Evolutionary conservation across 2,329 filamentous ascomycete genomes (phyloP).

Genomic region (Stachybotrys elegans): DNA sequence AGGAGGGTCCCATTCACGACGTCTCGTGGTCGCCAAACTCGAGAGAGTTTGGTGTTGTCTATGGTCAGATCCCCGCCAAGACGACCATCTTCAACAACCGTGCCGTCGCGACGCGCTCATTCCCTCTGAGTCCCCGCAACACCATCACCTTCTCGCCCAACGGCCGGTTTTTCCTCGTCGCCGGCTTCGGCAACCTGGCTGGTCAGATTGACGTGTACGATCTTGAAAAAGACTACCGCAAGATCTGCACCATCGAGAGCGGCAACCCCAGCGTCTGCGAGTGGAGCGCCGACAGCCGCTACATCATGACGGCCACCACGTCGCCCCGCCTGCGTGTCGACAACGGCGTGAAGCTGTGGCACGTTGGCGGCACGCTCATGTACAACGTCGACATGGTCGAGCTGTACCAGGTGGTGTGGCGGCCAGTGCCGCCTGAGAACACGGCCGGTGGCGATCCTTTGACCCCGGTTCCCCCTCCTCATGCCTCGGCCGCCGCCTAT

Average conservation of each 20-base stretch:
- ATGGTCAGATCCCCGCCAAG: constrained; percentile 99
- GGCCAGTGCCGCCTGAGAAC: constrained; percentile 62
- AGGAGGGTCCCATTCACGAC: constrained; percentile 96
- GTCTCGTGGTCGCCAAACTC: constrained; percentile 98
- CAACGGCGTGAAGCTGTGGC: constrained; percentile 94
- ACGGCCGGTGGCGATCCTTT: constrained; percentile 66
- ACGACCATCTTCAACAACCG: constrained; percentile 95
- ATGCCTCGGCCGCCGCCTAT: constrained; percentile 77
- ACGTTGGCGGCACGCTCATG: constrained; percentile 82
- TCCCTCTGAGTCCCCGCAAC: constrained; percentile 84
- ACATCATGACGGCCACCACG: constrained; percentile 95
- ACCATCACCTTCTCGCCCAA: constrained; percentile 93
- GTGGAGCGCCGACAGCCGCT: constrained; percentile 94
- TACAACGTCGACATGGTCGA: constrained; percentile 95
- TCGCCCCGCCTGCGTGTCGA: constrained; percentile 93
- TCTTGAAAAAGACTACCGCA: constrained; percentile 86
- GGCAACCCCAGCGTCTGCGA: constrained; percentile 94
- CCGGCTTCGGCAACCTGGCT: constrained; percentile 94
- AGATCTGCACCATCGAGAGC: constrained; percentile 90
- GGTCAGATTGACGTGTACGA: constrained; percentile 98
- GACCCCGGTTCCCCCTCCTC: constrained; percentile 67
- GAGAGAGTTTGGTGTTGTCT: constrained; percentile 95
- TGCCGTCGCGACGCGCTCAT: constrained; percentile 76
- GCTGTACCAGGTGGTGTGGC: constrained; percentile 86
- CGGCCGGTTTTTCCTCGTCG: constrained; percentile 87